Evolutionary conservation across 2,329 filamentous ascomycete genomes (phyloP).

Genomic region (Pseudogymnoascus sp.): DNA sequence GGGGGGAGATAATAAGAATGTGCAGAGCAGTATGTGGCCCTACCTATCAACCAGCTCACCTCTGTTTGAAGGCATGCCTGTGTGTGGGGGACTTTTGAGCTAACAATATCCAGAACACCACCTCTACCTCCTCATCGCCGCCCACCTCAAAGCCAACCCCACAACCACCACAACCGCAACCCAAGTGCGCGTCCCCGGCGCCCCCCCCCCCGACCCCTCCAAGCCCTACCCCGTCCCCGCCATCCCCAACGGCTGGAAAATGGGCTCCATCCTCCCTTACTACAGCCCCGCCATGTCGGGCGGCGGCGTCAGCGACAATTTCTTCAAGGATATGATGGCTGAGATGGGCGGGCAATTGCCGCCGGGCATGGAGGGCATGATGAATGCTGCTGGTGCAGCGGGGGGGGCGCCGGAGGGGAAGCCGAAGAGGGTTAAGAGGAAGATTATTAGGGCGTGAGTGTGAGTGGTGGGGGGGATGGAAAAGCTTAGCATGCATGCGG

Average conservation of each 20-base stretch:
- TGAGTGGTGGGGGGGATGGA: not conserved
- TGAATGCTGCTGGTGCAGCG: constrained; percentile 35
- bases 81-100: not conserved
- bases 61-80: not conserved
- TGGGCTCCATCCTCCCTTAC: constrained; percentile 74
- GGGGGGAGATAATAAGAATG: constrained; percentile 44
- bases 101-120: constrained; percentile 60
- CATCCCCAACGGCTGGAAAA: constrained; percentile 85
- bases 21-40: constrained; percentile 55
- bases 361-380: constrained; percentile 44
- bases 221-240: constrained; percentile 65
- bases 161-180: constrained; percentile 66
- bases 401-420: constrained; percentile 27
- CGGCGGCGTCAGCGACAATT: constrained; percentile 87
- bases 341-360: constrained; percentile 58
- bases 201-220: constrained; percentile 52
- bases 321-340: constrained; percentile 94
- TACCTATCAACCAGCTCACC: not conserved
- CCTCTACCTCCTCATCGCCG: constrained; percentile 72
- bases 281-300: constrained; percentile 86
- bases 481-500: not conserved
- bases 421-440: constrained; percentile 45
- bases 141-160: constrained; percentile 70
- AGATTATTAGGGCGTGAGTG: constrained; percentile 20
- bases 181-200: constrained; percentile 63